Evolutionary conservation across 768 basidiomycete species (phyloP), one percentile per base, ranked within the genome.

Genomic region (Piloderma croceum): DNA sequence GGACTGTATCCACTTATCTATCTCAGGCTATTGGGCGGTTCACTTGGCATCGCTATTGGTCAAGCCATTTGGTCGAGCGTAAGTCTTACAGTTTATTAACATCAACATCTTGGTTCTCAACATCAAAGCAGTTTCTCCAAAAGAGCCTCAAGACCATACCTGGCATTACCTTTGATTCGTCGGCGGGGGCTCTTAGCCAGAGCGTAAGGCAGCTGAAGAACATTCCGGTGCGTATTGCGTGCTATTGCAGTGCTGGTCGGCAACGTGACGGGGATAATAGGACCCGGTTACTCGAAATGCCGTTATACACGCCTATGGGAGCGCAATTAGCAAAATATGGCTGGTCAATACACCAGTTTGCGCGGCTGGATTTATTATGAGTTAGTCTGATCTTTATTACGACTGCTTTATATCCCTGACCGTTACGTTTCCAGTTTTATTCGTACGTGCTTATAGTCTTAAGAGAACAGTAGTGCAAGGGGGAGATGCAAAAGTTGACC

Each of bases 21-120:
- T 27, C 38, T 11, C 48, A 83, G 83, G 46, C 77, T 74, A 4
- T 57, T 89, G 24, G 87, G 87, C 7, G 86, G 79, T n/a, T 83
- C 86, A 1, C 68, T 89, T 18, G 84, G 84, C 7, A 76, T 90
- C 41, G 70, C 87, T 0, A 53, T 86, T 31, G 83, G 85, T 15
- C 80, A 87, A 49, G 76, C 80, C 3, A 79, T 89, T 44, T 82
- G 79, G 43, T 60, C 77, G 1, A 79, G 74, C 40, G 73, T 83
- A 55, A 42, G 70, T 60, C 15, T 35, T 37, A 38, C 38, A 35
- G 3, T 43, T 43, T 32, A 37, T 37, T 21, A 37, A 27, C 31
- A 31, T 37, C 7, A 23, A 37, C 15, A 34, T 32, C 24, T 17
- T 17, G 17, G n/a, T 34, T 24, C 17, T 18, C 23, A 17, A 24